A percentile compares a stretch with the other conserved stretches of the same genome.
These are phyloP conservation scores for Berberis vulgaris DNA, from an alignment of 164 flowering plant species.

Conservation along the genomic window DNA sequence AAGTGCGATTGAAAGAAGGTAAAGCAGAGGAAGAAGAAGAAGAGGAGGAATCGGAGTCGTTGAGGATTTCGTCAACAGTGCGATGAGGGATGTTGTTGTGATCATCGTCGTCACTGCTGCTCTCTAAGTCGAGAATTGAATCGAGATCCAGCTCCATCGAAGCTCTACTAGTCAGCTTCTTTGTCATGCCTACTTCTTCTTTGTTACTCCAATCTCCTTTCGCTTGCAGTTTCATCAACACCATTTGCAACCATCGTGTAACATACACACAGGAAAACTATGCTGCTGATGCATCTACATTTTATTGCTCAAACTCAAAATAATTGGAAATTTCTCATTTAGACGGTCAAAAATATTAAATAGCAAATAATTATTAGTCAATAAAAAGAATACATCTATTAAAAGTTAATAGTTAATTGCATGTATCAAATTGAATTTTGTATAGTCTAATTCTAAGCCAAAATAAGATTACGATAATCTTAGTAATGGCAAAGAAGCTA, in stretches of 20 bases:
- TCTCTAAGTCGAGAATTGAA: conserved; percentile 41
- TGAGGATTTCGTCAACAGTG: conserved; percentile 73
- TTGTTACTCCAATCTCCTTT: background rate
- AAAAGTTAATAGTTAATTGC: too few relatives aligned
- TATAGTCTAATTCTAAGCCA: too few relatives aligned
- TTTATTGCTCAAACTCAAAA: too few relatives aligned
- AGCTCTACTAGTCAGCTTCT: background rate
- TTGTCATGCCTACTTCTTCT: background rate
- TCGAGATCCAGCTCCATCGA: conserved; percentile 28
- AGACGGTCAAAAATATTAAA: background rate
- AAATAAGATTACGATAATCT: too few relatives aligned
- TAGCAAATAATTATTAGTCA: background rate
- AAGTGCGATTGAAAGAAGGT: conserved; percentile 1
- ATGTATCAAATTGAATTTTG: too few relatives aligned
- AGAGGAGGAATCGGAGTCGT: conserved; percentile 55
- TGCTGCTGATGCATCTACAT: too few relatives aligned
- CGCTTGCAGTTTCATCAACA: too few relatives aligned
- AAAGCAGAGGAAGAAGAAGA: conserved; percentile 24
- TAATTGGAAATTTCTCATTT: too few relatives aligned
- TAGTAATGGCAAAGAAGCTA: too few relatives aligned
- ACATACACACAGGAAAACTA: too few relatives aligned
- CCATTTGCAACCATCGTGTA: too few relatives aligned
- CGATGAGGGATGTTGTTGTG: conserved; percentile 31
- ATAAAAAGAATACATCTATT: background rate
- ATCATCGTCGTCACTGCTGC: conserved; percentile 25